phyloP scores from a whole-genome alignment of 2,329 filamentous ascomycete species.

The Fonsecaea nubica region DNA sequence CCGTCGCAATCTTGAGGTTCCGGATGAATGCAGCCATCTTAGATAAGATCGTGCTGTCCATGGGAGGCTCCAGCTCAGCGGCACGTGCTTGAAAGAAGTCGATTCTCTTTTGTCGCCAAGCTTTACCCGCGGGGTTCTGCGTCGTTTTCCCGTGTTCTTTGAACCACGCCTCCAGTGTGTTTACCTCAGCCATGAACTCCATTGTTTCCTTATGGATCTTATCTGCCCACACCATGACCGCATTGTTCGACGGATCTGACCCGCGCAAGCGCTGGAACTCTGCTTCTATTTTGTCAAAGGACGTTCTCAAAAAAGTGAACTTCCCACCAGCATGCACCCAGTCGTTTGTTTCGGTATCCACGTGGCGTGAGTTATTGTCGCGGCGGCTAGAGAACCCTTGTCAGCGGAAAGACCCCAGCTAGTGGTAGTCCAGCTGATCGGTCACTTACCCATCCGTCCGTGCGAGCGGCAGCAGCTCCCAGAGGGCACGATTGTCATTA shows the following conservation, averaged over 20 bases:
- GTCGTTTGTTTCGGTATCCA: conserved; percentile 21
- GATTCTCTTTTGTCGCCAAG: conserved; percentile 18
- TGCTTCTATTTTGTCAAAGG: conserved; percentile 28
- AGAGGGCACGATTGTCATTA: conserved; percentile 13
- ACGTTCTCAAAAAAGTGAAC: conserved; percentile 33
- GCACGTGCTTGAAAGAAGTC: conserved; percentile 48
- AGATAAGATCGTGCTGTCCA: conserved; percentile 45
- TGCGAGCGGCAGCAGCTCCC: conserved; percentile 32
- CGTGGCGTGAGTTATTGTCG: conserved; percentile 20
- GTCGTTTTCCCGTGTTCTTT: conserved; percentile 8
- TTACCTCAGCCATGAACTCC: conserved; percentile 27
- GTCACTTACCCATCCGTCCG: conserved; percentile 30
- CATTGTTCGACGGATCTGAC: not conserved
- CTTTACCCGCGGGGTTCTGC: not conserved
- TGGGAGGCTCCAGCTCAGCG: conserved; percentile 46
- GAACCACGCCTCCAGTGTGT: conserved; percentile 27
- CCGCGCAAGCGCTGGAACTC: conserved; percentile 20
- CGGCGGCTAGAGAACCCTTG: conserved; percentile 17
- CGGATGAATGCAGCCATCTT: conserved; percentile 49
- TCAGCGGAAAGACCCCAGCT: not conserved
- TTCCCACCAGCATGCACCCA: conserved; percentile 18
- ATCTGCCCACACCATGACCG: conserved; percentile 24
- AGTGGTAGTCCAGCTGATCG: not conserved
- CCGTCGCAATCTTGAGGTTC: conserved; percentile 46
- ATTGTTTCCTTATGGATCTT: conserved; percentile 26